phyloP scores from a whole-genome alignment of 2,329 filamentous ascomycete genomes.

The Xylariaceae sp. region DNA sequence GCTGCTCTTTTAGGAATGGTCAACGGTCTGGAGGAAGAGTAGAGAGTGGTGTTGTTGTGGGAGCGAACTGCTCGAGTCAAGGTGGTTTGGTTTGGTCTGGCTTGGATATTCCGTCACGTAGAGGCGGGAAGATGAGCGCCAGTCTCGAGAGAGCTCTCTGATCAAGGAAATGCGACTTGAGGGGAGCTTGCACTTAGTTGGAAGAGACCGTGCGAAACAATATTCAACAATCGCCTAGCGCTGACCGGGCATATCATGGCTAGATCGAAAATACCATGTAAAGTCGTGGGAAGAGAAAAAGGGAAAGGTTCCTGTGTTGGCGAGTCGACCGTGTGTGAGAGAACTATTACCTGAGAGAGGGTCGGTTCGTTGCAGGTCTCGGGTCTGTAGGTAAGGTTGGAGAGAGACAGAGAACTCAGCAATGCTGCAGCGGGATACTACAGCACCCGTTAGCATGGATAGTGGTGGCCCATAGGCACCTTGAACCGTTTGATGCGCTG shows the following conservation, averaged over 20 bases:
- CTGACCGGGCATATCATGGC: constrained; percentile 27
- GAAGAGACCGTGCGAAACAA: constrained; percentile 31
- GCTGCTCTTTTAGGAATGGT: constrained; percentile 11
- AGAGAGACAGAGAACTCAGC: constrained; percentile 8
- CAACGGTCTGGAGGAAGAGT: constrained; percentile 3
- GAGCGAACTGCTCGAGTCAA: constrained; percentile 18
- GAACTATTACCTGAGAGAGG: constrained; percentile 13
- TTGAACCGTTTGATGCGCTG: background rate
- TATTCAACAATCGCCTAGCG: constrained; percentile 24
- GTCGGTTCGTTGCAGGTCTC: constrained; percentile 25
- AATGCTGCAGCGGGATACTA: background rate
- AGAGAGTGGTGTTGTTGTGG: constrained; percentile 6
- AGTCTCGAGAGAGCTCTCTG: constrained; percentile 27
- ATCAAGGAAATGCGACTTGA: constrained; percentile 27
- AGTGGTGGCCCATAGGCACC: background rate
- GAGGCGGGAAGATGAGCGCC: constrained; percentile 1
- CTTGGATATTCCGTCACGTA: too few species aligned
- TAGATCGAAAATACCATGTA: constrained; percentile 5
- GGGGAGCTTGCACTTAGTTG: constrained; percentile 16
- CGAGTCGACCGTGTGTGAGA: constrained; percentile 10
- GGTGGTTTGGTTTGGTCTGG: constrained; percentile 3
- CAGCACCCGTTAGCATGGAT: background rate
- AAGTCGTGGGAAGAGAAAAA: constrained; percentile 9
- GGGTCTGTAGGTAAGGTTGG: constrained; percentile 2
- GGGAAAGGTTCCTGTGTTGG: constrained; percentile 21